Conservation (phyloP, 2,329 filamentous ascomycete species). For the Colletotrichum liaoningense region DNA sequence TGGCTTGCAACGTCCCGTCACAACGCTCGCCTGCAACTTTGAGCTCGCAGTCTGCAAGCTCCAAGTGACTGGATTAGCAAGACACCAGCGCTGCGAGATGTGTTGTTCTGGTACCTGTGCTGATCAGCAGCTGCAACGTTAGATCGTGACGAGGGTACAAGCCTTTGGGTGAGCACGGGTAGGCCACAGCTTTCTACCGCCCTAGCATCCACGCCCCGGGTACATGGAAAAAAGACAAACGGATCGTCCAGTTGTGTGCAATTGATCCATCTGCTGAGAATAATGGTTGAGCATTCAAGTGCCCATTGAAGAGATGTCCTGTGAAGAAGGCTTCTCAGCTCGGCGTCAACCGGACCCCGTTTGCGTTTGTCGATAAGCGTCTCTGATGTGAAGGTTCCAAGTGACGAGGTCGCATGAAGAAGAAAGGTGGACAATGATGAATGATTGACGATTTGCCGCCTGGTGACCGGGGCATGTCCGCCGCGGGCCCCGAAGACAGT, state of each 20-base stretch:
- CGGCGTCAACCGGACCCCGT: not conserved
- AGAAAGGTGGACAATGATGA: not conserved
- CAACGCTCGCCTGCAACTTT: not conserved
- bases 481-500: not conserved
- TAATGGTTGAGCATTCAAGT: not conserved
- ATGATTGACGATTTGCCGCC: not conserved
- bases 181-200: not conserved
- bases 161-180: not conserved
- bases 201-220: not conserved
- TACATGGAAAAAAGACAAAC: not conserved
- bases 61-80: not conserved
- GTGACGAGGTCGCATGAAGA: not conserved
- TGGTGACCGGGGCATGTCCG: not conserved
- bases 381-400: not conserved
- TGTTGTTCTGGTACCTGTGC: not conserved
- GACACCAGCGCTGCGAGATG: not conserved
- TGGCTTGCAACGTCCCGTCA: not conserved
- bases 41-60: not conserved
- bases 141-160: not conserved
- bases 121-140: not conserved
- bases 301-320: not conserved
- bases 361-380: not conserved
- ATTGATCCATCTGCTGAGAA: not conserved
- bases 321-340: not conserved
- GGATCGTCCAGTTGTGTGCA: not conserved